phyloP scores from a whole-genome alignment of 164 flowering plant species.

The Litsea cubeba region DNA sequence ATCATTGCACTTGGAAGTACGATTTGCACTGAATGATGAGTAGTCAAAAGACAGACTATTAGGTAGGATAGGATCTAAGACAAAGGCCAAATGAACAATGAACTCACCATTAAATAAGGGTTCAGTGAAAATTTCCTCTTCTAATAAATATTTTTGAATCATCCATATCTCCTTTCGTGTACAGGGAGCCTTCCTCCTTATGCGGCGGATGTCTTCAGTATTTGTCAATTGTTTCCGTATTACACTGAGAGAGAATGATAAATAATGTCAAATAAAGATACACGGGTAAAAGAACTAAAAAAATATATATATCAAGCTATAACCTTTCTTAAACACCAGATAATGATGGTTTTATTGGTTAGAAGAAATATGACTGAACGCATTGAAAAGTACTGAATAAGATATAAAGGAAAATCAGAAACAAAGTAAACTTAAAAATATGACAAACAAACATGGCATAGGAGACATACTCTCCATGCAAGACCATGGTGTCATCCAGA shows the following conservation, averaged over 20 bases:
- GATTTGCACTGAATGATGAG: not conserved
- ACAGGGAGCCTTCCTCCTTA: constrained; percentile 92
- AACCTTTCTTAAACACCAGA: not conserved
- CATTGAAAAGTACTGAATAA: not conserved
- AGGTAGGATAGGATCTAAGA: too few species aligned
- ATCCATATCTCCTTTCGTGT: constrained; percentile 74
- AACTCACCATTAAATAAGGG: constrained; percentile 68
- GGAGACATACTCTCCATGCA: constrained; percentile 95
- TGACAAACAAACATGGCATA: not conserved
- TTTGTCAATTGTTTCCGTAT: constrained; percentile 79
- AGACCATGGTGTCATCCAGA: constrained; percentile 86
- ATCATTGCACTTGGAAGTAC: too few species aligned
- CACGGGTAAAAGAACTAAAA: too few species aligned
- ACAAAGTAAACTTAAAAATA: not conserved
- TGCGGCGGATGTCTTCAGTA: constrained; percentile 89
- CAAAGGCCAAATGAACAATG: not conserved
- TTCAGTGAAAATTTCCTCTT: constrained; percentile 69
- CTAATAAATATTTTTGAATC: constrained; percentile 65
- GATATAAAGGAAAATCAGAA: not conserved
- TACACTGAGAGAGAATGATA: constrained; percentile 28
- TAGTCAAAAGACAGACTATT: not conserved
- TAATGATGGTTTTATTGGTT: not conserved
- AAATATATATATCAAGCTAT: not conserved
- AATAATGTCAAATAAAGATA: not conserved
- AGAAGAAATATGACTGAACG: not conserved